phyloP scores from a whole-genome alignment of 2,329 filamentous ascomycete genomes.

The Bipolaris sorokiniana region DNA sequence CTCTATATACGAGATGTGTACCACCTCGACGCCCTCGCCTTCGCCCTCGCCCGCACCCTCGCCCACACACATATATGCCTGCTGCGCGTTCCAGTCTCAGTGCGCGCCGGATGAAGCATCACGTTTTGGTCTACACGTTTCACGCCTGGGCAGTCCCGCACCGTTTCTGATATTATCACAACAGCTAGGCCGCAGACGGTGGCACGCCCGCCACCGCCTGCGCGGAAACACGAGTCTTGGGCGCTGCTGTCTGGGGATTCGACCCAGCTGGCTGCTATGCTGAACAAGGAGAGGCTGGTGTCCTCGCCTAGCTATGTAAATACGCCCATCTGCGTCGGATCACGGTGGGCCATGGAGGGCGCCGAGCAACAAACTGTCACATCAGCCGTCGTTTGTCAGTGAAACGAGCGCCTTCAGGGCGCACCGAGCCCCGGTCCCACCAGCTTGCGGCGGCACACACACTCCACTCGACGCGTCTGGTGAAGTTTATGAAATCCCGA shows the following conservation, averaged over 20 bases:
- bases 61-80: not conserved
- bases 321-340: not conserved
- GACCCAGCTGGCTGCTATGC: too few relatives aligned
- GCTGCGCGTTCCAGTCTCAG: constrained; percentile 27
- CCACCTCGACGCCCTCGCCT: too few relatives aligned
- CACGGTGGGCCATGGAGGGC: not conserved
- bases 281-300: not conserved
- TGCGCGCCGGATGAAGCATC: constrained; percentile 30
- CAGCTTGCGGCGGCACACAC: constrained; percentile 12
- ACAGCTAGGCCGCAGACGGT: constrained; percentile 2
- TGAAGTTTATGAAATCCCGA: constrained; percentile 5
- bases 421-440: constrained; percentile 9
- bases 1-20: constrained; percentile 16
- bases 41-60: too few relatives aligned
- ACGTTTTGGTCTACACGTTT: constrained; percentile 32
- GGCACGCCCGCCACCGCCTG: constrained; percentile 9
- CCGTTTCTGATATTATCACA: constrained; percentile 12
- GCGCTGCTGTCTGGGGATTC: not conserved
- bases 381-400: not conserved
- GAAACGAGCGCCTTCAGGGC: constrained; percentile 10
- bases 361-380: not conserved
- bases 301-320: too few relatives aligned
- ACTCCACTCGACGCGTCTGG: not conserved
- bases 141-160: constrained; percentile 15
- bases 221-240: not conserved